Percentiles rank a stretch among this genome's conserved stretches.
These are phyloP conservation scores for Tetrahymena borealis DNA, from an alignment of 73 alveolate genomes.

Conservation along the genomic window DNA sequence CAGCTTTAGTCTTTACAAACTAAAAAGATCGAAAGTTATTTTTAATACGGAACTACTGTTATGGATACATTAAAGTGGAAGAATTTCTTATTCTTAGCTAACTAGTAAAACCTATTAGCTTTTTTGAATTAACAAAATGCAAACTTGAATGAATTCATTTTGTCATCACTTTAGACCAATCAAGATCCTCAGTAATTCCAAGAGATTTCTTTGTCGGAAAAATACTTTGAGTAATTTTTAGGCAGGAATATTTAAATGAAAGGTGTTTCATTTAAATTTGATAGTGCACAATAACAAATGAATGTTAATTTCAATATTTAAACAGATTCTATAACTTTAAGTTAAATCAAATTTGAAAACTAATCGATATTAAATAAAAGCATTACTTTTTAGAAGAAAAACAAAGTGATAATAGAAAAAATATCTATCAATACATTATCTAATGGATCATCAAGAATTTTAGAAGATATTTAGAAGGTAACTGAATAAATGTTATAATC, in stretches of 20 bases:
- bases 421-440: background rate
- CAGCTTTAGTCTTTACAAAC: background rate
- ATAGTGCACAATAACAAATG: background rate
- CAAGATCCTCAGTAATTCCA: background rate
- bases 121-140: background rate
- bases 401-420: background rate
- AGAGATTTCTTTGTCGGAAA: background rate
- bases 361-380: background rate
- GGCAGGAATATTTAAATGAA: background rate
- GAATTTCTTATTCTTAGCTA: background rate
- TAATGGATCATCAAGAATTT: background rate
- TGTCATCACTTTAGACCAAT: background rate
- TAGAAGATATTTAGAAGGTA: background rate
- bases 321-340: background rate
- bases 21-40: background rate
- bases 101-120: background rate
- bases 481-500: background rate
- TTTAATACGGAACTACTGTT: background rate
- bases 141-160: background rate
- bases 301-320: background rate
- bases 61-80: background rate
- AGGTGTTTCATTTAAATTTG: background rate
- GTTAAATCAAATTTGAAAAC: background rate
- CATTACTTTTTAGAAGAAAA: background rate
- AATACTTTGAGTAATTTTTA: background rate